phyloP scores from a whole-genome alignment of 441 rosid genomes.

The Syzygium syzygioides region DNA sequence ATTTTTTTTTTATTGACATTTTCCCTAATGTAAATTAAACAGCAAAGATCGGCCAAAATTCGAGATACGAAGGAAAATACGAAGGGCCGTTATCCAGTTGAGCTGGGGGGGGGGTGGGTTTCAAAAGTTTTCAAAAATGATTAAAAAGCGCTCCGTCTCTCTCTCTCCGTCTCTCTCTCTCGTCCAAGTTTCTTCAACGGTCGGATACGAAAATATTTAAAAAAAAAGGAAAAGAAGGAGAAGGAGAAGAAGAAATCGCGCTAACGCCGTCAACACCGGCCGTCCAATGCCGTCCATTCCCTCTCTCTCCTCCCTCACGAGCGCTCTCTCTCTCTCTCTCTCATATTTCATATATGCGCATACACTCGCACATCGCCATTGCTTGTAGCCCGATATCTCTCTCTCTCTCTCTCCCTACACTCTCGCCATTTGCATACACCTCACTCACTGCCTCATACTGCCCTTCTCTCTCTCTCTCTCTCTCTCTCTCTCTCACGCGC shows the following conservation, averaged over 20 bases:
- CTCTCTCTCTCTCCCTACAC: background rate
- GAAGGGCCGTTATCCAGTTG: background rate
- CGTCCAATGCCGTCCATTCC: background rate
- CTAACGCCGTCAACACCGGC: conserved; percentile 2
- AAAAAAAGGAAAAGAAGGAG: too few relatives aligned
- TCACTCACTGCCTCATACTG: background rate
- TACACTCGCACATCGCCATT: background rate
- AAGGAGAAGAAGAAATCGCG: background rate
- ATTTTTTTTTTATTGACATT: too few relatives aligned
- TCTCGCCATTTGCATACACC: background rate
- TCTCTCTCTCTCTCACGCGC: background rate
- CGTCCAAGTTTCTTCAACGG: conserved; percentile 1
- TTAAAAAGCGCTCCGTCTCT: background rate
- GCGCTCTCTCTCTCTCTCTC: background rate
- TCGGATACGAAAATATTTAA: background rate
- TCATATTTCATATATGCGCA: background rate
- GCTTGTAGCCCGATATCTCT: background rate
- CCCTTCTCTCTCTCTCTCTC: background rate
- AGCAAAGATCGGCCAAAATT: background rate
- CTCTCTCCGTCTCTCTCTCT: background rate
- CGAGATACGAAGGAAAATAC: background rate
- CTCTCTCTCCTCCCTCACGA: background rate
- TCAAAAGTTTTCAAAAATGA: background rate
- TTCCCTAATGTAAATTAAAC: background rate
- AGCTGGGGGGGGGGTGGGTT: background rate